phyloP scores from a whole-genome alignment of 352 stramenopile genomes.

The Globisporangium takayamanum region DNA sequence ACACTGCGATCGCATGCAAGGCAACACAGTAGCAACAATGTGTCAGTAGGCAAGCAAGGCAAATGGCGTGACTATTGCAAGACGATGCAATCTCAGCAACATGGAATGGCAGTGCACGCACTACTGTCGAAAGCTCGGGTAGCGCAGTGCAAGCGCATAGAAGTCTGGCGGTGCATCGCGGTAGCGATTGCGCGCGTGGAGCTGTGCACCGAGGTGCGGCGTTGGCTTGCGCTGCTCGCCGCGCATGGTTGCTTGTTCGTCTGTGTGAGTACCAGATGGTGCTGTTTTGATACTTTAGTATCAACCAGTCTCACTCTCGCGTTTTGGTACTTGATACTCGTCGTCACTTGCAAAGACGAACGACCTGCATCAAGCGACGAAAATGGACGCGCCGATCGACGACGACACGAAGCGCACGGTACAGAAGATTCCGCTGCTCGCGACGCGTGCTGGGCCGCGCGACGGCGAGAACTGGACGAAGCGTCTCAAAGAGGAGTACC shows the following conservation, averaged over 20 bases:
- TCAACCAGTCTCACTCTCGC: no score
- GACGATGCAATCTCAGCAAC: background rate
- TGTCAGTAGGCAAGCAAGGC: no score
- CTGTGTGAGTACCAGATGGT: no score
- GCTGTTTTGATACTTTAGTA: no score
- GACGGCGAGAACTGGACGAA: conserved; percentile 77
- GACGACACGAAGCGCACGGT: conserved; percentile 75
- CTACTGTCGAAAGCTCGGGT: conserved; percentile 58
- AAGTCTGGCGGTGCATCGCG: conserved; percentile 63
- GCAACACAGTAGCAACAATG: no score
- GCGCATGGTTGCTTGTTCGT: conserved; percentile 16
- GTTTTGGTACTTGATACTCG: no score
- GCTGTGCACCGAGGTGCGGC: conserved; percentile 47
- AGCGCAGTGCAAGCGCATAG: conserved; percentile 55
- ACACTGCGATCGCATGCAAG: conserved; percentile 24
- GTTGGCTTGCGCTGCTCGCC: conserved; percentile 47
- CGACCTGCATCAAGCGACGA: no score
- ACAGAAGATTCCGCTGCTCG: conserved; percentile 82
- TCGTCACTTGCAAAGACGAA: no score
- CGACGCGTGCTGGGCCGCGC: conserved; percentile 64
- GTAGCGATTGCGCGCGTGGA: conserved; percentile 78
- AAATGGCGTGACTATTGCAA: no score
- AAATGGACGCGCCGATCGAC: conserved; percentile 76
- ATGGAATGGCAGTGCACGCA: conserved; percentile 20
- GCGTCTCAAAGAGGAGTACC: conserved; percentile 85